Percentiles rank a stretch among this genome's conserved stretches.
These are phyloP conservation scores for Syncephalastrum racemosum DNA, from an alignment of 371 early-diverging fungal genomes.

Conservation along the genomic window DNA sequence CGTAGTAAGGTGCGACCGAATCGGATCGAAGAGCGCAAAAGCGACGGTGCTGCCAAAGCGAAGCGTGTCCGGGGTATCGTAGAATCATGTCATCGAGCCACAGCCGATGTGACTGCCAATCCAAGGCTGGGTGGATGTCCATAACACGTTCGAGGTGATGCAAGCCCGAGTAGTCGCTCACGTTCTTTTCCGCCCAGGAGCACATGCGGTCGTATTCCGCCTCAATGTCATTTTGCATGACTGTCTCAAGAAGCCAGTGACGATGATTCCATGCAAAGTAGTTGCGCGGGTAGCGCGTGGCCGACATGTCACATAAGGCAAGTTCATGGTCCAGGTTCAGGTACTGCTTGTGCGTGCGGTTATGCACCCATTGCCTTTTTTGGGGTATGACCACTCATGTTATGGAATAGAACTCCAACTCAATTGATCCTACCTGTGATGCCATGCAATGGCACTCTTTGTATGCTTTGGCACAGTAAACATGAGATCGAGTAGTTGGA, in stretches of 20 bases:
- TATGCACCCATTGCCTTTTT: conserved; percentile 40
- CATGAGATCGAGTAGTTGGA: conserved; percentile 40
- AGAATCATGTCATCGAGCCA: conserved; percentile 38
- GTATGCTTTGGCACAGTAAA: conserved; percentile 56
- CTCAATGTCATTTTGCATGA: background rate
- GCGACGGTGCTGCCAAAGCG: conserved; percentile 61
- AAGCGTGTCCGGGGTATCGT: conserved; percentile 58
- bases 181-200: conserved; percentile 44
- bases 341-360: conserved; percentile 8
- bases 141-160: conserved; percentile 54
- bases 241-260: conserved; percentile 40
- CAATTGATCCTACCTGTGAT: conserved; percentile 59
- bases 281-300: conserved; percentile 48
- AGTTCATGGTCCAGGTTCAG: conserved; percentile 36
- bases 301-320: conserved; percentile 33
- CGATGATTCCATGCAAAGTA: conserved; percentile 62
- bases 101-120: conserved; percentile 17
- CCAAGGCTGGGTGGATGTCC: background rate
- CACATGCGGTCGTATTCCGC: conserved; percentile 31
- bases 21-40: conserved; percentile 26
- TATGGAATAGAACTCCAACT: too few relatives aligned
- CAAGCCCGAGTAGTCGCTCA: conserved; percentile 59
- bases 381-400: too few relatives aligned
- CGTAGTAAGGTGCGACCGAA: conserved; percentile 11
- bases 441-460: conserved; percentile 59